Base-by-base conservation (phyloP, 345 rosid species). In the Eucalyptus guilfoylei region DNA sequence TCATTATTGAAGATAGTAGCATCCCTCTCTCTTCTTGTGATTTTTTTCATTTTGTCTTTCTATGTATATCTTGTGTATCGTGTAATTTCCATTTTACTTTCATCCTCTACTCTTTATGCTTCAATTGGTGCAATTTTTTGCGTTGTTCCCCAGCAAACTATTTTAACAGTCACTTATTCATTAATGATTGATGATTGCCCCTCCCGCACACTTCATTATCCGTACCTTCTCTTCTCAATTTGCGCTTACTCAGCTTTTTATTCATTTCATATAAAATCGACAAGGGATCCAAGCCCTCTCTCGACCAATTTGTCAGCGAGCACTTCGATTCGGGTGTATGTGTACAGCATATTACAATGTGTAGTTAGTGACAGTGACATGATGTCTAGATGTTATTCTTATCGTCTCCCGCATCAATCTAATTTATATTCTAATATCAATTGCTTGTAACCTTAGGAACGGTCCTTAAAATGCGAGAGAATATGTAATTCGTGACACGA, bases 41-140 rank as follows among this genome's bases (percentile, higher is more conserved):
- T 3, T 28, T 13, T 60, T 28, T 30, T 26, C 0, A 6, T 60
- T 12, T 0, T 6, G 15, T 11, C 5, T 60, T 60, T 60, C 0
- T 30, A 60, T 12, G 6, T 28, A 60, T 60, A 60, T 60, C 1
- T 60, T 60, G 15, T 60, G 8, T 6, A 6, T 60, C 2, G 4
- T 60, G 5, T 28, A 13, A 30, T 60, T 13, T 60, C 14, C 14
- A 28, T 12, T 60, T 60, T 28, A 30, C 4, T 60, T 28, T 60
- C 16, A 1, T 28, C 14, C 4, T 60, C n/a, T 12, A 28, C 8
- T 60, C 30, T 28, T 60, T 60, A 6, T 60, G 67, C 32, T 12
- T 28, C 1, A 15, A 6, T 60, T 6, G 15, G 32, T 28, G 32
- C 32, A 60, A 60, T 60, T 12, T 60, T 28, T 28, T 60, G 32